Evolutionary conservation across 352 stramenopile genomes (phyloP).

Genomic region (Phytopythium aichiense): DNA sequence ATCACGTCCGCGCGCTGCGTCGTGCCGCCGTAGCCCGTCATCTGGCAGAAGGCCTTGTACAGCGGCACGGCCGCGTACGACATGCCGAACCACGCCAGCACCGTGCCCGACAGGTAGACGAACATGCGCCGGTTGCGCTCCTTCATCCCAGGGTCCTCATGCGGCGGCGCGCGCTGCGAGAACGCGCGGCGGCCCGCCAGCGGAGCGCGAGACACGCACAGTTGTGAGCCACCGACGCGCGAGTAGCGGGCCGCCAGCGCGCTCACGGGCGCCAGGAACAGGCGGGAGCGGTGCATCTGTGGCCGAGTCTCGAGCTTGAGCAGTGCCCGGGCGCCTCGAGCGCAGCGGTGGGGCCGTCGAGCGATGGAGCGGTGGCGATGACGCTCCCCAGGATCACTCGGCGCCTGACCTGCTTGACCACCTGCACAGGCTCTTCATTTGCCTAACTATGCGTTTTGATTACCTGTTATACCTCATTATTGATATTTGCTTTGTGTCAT

Average conservation of each 20-base stretch:
- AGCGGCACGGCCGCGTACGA: conserved; percentile 97
- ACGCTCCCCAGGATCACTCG: background rate
- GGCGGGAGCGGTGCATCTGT: conserved; percentile 21
- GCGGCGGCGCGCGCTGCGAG: conserved; percentile 39
- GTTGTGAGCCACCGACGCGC: conserved; percentile 10
- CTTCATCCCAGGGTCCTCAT: conserved; percentile 48
- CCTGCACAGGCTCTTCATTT: too few relatives aligned
- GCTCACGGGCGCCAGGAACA: conserved; percentile 17
- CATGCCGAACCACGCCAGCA: conserved; percentile 91
- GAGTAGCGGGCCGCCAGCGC: conserved; percentile 11
- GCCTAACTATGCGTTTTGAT: too few relatives aligned
- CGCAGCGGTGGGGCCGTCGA: background rate
- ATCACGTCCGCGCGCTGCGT: conserved; percentile 83
- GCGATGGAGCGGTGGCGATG: background rate
- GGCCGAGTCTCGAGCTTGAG: background rate
- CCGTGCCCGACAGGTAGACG: conserved; percentile 93
- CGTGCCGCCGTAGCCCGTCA: conserved; percentile 96
- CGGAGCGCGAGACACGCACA: conserved; percentile 2
- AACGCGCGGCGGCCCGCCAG: conserved; percentile 29
- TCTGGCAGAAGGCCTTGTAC: conserved; percentile 99
- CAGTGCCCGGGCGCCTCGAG: background rate
- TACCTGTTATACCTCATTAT: too few relatives aligned
- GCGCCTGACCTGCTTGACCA: background rate
- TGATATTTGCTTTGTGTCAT: too few relatives aligned
- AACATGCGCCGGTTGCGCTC: conserved; percentile 90